A percentile compares a stretch with the other conserved stretches of the same genome.
These are phyloP conservation scores for Tuber microsphaerosporum DNA, from an alignment of 495 filamentous ascomycete species.

Conservation along the genomic window DNA sequence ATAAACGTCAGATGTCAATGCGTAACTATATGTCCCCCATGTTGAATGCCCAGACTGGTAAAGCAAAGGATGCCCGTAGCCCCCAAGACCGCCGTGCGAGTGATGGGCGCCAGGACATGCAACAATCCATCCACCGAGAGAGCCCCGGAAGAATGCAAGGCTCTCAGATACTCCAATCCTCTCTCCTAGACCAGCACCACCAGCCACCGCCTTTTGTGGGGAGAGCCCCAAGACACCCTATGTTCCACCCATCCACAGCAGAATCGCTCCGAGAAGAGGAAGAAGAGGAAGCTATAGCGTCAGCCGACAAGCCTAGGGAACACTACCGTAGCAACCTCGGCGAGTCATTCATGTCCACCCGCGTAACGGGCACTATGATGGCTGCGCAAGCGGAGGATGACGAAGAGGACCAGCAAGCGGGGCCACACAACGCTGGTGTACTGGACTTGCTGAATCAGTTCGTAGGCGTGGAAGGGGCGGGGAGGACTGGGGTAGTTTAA, in stretches of 20 bases:
- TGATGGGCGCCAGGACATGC: conserved; percentile 13
- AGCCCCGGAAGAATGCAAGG: conserved; percentile 21
- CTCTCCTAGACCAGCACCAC: conserved; percentile 60
- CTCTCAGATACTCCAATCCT: conserved; percentile 37
- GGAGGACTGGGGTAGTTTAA: conserved; percentile 29
- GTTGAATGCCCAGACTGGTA: conserved; percentile 31
- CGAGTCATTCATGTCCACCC: conserved; percentile 59
- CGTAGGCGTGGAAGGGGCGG: conserved; percentile 60
- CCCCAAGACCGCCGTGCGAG: conserved; percentile 21
- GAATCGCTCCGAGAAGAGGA: conserved; percentile 36
- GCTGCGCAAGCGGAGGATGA: conserved; percentile 50
- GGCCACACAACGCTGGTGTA: conserved; percentile 54
- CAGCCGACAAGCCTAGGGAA: conserved; percentile 45
- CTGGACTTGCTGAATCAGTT: conserved; percentile 85
- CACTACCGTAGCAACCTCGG: conserved; percentile 55
- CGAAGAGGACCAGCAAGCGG: conserved; percentile 47
- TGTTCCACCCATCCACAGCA: conserved; percentile 43
- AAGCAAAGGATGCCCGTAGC: conserved; percentile 15
- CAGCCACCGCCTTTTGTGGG: conserved; percentile 51
- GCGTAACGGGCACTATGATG: conserved; percentile 47
- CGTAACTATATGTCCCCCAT: conserved; percentile 32
- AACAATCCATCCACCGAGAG: conserved; percentile 28
- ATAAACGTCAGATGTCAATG: conserved; percentile 42
- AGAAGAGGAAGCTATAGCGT: conserved; percentile 38
- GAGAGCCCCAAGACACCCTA: conserved; percentile 46